These are phyloP conservation scores for Metschnikowia rubicola DNA, from an alignment of 805 yeast genomes.

Conservation along the genomic window DNA sequence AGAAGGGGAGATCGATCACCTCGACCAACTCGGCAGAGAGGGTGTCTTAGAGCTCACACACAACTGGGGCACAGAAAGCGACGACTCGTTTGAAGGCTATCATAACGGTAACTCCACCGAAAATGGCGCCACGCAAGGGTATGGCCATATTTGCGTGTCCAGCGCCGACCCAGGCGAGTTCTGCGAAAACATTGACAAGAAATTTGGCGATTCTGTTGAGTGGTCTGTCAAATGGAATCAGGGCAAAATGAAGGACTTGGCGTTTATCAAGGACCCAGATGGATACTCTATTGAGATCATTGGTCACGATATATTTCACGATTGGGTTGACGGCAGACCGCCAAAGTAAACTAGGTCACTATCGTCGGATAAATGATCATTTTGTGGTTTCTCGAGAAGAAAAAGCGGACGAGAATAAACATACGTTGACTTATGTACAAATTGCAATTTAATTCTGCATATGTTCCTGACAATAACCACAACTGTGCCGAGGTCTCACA, in stretches of 20 bases:
- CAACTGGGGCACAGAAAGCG: constrained; percentile 92
- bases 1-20: constrained; percentile 38
- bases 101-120: constrained; percentile 70
- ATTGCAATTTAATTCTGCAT: too few species aligned
- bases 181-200: constrained; percentile 49
- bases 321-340: constrained; percentile 17
- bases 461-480: too few species aligned
- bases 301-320: constrained; percentile 32
- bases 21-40: constrained; percentile 46
- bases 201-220: constrained; percentile 40
- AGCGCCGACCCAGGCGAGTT: constrained; percentile 58
- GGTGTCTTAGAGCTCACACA: constrained; percentile 86
- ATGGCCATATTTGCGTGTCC: constrained; percentile 79
- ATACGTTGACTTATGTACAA: too few species aligned
- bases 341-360: constrained; percentile 6
- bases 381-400: background rate
- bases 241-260: constrained; percentile 58
- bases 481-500: too few species aligned
- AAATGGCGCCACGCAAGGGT: constrained; percentile 68
- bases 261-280: constrained; percentile 84
- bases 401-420: too few species aligned
- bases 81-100: constrained; percentile 64
- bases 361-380: too few species aligned
- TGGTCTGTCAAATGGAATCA: constrained; percentile 60
- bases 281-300: constrained; percentile 80